phyloP scores from a whole-genome alignment of 805 yeast species.

The Candida germanica region DNA sequence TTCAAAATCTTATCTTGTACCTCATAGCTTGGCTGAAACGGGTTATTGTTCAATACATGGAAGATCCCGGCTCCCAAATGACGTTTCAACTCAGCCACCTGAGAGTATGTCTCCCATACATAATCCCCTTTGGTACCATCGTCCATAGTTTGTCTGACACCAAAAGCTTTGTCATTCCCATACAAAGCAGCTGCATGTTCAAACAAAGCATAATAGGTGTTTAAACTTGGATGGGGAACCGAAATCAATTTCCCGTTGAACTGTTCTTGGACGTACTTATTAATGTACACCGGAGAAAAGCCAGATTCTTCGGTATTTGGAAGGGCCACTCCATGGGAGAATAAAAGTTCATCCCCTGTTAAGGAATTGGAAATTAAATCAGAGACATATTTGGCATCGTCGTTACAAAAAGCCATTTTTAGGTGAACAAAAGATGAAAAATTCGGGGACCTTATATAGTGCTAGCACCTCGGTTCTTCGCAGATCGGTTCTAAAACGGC shows the following conservation, averaged over 20 bases:
- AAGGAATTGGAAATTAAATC: background rate
- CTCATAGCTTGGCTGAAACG: slow-evolving; percentile 24
- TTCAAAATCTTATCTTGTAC: slow-evolving; percentile 20
- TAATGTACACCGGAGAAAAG: slow-evolving; percentile 29
- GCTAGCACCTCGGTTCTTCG: too few species aligned
- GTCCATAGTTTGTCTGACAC: slow-evolving; percentile 31
- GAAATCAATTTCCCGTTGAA: slow-evolving; percentile 22
- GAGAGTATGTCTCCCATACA: slow-evolving; percentile 23
- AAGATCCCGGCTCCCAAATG: slow-evolving; percentile 39
- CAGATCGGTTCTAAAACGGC: too few species aligned
- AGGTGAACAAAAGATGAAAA: too few species aligned
- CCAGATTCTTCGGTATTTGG: slow-evolving; percentile 22
- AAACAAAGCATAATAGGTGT: slow-evolving; percentile 46
- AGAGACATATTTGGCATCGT: slow-evolving; percentile 10
- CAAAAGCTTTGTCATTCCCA: slow-evolving; percentile 44
- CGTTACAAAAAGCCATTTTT: slow-evolving; percentile 11
- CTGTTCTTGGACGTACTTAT: slow-evolving; percentile 14
- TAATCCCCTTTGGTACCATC: slow-evolving; percentile 33
- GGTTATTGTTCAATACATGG: slow-evolving; percentile 30
- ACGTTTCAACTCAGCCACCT: slow-evolving; percentile 22
- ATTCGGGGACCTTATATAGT: too few species aligned
- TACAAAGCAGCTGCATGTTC: slow-evolving; percentile 35
- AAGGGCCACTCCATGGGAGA: slow-evolving; percentile 9
- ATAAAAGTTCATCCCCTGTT: slow-evolving; percentile 2
- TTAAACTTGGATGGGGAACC: slow-evolving; percentile 41